Evolutionary conservation across 208 protist genomes (phyloP).

Genomic region (Angomonas ambiguus): DNA sequence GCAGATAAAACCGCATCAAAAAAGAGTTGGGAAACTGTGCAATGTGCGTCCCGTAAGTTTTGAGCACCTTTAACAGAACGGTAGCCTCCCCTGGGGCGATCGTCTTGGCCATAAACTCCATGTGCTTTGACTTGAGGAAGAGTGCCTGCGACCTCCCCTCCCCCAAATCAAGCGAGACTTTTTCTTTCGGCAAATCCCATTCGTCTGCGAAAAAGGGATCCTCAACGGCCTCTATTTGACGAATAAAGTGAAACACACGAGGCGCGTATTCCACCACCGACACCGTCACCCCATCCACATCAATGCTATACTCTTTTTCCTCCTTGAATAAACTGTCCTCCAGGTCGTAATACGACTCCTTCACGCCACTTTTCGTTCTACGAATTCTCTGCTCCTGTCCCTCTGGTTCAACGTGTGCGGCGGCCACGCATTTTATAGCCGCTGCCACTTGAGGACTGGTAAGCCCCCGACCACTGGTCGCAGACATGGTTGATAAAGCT

Average conservation of each 20-base stretch:
- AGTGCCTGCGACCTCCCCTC: constrained; percentile 80
- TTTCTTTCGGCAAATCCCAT: constrained; percentile 65
- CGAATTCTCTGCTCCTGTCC: background rate
- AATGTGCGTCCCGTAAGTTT: constrained; percentile 50
- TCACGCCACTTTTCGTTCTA: constrained; percentile 15
- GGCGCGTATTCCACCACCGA: constrained; percentile 70
- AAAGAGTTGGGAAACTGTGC: constrained; percentile 39
- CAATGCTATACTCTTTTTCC: constrained; percentile 19
- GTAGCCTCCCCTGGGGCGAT: constrained; percentile 65
- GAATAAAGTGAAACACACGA: constrained; percentile 60
- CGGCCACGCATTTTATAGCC: constrained; percentile 30
- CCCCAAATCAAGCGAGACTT: constrained; percentile 51
- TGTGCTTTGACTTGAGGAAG: constrained; percentile 77
- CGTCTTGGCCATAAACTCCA: constrained; percentile 81
- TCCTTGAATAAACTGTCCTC: constrained; percentile 22
- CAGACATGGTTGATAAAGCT: too few relatives aligned
- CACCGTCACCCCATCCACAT: constrained; percentile 27
- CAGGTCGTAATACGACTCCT: constrained; percentile 12
- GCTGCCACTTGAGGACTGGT: constrained; percentile 57
- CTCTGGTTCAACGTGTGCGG: constrained; percentile 19
- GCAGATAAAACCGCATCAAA: constrained; percentile 79
- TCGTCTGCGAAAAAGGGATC: constrained; percentile 55
- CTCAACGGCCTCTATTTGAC: constrained; percentile 40
- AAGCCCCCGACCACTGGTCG: constrained; percentile 70
- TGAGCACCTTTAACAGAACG: constrained; percentile 52